phyloP scores from a whole-genome alignment of 169 alveolate species.

The Babesia bovis region DNA sequence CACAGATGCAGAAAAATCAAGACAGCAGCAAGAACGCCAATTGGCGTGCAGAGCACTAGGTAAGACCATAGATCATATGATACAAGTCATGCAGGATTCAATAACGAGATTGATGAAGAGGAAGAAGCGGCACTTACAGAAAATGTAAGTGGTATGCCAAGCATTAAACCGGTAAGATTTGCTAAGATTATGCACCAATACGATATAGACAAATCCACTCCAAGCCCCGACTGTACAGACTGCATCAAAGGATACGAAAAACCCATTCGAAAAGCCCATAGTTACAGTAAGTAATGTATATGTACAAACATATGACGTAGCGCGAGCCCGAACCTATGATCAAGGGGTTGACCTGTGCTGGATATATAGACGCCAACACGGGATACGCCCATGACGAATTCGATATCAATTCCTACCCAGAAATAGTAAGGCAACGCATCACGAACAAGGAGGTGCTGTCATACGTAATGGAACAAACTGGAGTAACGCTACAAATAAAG shows the following conservation, averaged over 20 bases:
- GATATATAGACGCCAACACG: constrained; percentile 67
- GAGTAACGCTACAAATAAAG: constrained; percentile 81
- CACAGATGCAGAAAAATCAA: constrained; percentile 87
- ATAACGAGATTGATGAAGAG: constrained; percentile 55
- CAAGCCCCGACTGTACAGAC: neutral
- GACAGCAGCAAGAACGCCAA: constrained; percentile 84
- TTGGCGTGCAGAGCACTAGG: constrained; percentile 84
- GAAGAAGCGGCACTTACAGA: constrained; percentile 25
- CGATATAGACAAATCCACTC: neutral
- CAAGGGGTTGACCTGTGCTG: constrained; percentile 68
- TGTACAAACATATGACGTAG: neutral
- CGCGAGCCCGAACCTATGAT: constrained; percentile 63
- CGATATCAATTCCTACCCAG: constrained; percentile 90
- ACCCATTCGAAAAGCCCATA: constrained; percentile 33
- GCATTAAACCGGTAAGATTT: constrained; percentile 11
- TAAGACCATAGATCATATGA: neutral
- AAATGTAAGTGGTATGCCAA: constrained; percentile 6
- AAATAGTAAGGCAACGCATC: constrained; percentile 82
- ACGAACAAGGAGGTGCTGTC: constrained; percentile 84
- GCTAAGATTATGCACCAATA: too few relatives aligned
- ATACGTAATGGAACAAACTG: constrained; percentile 79
- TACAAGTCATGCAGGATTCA: constrained; percentile 7
- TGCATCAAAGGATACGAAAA: constrained; percentile 11
- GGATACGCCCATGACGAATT: constrained; percentile 86
- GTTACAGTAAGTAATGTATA: constrained; percentile 10